phyloP scores from a whole-genome alignment of 106 monocot genomes.

The Dendrobium chrysotoxum region DNA sequence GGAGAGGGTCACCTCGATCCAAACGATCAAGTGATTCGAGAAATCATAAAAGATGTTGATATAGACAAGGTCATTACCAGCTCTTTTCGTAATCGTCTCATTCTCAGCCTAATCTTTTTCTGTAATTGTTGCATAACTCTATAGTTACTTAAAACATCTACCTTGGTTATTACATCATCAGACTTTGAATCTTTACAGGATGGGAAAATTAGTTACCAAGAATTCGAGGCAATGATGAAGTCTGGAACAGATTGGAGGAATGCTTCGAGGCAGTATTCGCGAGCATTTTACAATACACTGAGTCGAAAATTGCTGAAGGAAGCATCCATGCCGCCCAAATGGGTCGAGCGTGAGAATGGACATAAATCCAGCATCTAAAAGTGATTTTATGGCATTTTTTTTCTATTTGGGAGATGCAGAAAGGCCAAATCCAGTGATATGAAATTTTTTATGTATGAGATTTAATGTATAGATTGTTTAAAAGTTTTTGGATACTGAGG shows the following conservation, averaged over 20 bases:
- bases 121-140: not conserved
- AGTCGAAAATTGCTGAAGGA: slow-evolving; percentile 53
- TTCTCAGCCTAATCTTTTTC: not conserved
- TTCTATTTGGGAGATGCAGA: not conserved
- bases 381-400: not conserved
- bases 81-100: not conserved
- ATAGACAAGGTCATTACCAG: slow-evolving; percentile 49
- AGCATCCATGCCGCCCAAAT: slow-evolving; percentile 1
- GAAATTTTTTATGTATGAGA: not conserved
- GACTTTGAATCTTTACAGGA: slow-evolving; percentile 36
- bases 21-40: slow-evolving; percentile 49
- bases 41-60: slow-evolving; percentile 73
- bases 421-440: no score
- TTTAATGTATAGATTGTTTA: not conserved
- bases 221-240: slow-evolving; percentile 88
- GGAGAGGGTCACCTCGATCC: slow-evolving; percentile 34
- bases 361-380: not conserved
- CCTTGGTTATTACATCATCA: not conserved
- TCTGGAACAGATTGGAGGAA: slow-evolving; percentile 80
- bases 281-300: slow-evolving; percentile 42
- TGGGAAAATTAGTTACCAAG: slow-evolving; percentile 79
- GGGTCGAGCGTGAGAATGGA: not conserved
- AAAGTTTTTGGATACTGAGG: no score
- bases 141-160: not conserved
- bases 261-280: slow-evolving; percentile 65